Evolutionary conservation across 23 red algal species (phyloP).

Genomic region (Gracilaria gracilis): DNA sequence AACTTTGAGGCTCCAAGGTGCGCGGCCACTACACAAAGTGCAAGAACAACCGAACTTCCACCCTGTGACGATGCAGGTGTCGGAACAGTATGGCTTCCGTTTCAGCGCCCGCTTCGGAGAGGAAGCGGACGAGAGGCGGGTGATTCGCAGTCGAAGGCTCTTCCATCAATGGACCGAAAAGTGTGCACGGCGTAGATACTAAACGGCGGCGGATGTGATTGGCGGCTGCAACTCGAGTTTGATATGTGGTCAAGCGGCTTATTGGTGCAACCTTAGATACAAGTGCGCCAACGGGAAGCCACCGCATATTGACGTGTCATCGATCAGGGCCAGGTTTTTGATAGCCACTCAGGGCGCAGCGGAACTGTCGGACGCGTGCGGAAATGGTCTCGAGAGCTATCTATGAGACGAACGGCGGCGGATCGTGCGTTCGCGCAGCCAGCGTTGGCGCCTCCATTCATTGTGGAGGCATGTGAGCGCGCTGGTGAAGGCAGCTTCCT

Average conservation of each 20-base stretch:
- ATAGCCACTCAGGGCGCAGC: slow-evolving; percentile 91
- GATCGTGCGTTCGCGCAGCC: slow-evolving; percentile 70
- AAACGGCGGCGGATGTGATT: slow-evolving; percentile 98
- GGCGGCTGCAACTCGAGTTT: slow-evolving; percentile 83
- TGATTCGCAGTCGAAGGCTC: too few relatives aligned
- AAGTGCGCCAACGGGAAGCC: slow-evolving; percentile 93
- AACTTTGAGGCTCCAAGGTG: too few relatives aligned
- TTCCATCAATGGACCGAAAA: too few relatives aligned
- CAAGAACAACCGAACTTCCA: too few relatives aligned
- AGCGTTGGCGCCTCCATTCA: slow-evolving; percentile 81
- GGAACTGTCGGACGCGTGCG: slow-evolving; percentile 30
- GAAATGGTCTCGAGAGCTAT: slow-evolving; percentile 49
- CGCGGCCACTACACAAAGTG: too few relatives aligned
- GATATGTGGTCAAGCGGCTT: slow-evolving; percentile 96
- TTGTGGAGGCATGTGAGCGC: slow-evolving; percentile 47
- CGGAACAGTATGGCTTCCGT: too few relatives aligned
- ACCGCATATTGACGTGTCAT: slow-evolving; percentile 76
- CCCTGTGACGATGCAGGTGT: too few relatives aligned
- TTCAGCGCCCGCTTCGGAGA: too few relatives aligned
- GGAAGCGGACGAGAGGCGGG: too few relatives aligned
- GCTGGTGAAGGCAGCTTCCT: slow-evolving; percentile 49
- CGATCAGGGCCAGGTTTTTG: slow-evolving; percentile 94
- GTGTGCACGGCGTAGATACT: slow-evolving; percentile 91
- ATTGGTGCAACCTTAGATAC: slow-evolving; percentile 74
- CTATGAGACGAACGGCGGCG: slow-evolving; percentile 6